Evolutionary conservation across 129 eudicot genomes (phyloP), one percentile per base, ranked within the genome.

Genomic region (Ambrosia trifida): DNA sequence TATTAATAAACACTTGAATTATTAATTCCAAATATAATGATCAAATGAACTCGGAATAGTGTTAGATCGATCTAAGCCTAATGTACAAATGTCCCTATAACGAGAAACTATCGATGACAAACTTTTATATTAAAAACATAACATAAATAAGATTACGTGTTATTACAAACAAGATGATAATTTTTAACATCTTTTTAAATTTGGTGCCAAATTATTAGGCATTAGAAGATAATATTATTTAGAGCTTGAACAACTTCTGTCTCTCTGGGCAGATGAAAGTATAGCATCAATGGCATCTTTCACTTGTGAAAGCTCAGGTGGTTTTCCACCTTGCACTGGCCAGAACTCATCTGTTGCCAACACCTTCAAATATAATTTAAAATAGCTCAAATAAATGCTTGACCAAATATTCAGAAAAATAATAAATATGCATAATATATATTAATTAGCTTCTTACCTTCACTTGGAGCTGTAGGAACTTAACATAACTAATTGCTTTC

Each of bases 341-440:
- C 98, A 94, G 69, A 94, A 85, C 66, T 94, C 98, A 82, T 94
- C 98, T 24, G 97, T 87, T n/a, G 97, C 98, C 93, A 94, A 83
- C 20, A 94, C 97, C 98, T 94, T 65, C 51, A 59, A 5, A 31
- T 46, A 74, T 43, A 45, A 67, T 11, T 11, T 49, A 17, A 35
- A 16, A 54, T 20, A 3, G 11, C 10, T 58, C 13, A 11, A 11
- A 63, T 68, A 71, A 11, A 12, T 58, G 24, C n/a, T 28, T 50
- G 43, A 28, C 36, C 38, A 68, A 44, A 73, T 68, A 10, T 53
- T 19, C 56, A 32, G 5, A 61, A 68, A 43, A 68, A 19, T 45
- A 47, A 31, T 60, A 12, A 13, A 30, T 18, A 17, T 46, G 1
- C 9, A 45, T 24, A 24, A 19, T 44, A 46, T 13, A 49, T 11